These are phyloP conservation scores for Tubosaeta brunneosetosa DNA, from an alignment of 768 basidiomycete species.

Conservation along the genomic window DNA sequence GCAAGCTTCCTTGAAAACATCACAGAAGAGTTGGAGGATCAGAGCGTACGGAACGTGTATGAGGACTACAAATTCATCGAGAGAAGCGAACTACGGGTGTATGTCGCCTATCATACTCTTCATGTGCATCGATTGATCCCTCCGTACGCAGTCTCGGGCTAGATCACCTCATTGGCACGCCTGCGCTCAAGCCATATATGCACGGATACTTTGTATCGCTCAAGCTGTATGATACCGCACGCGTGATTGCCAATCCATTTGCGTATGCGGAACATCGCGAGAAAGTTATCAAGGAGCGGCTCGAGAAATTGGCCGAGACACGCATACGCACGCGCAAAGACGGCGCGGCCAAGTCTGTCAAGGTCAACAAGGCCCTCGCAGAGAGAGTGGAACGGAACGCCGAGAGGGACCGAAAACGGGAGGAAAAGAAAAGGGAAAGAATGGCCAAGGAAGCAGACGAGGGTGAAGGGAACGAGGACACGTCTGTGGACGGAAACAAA, in stretches of 20 bases:
- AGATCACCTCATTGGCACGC: constrained; percentile 91
- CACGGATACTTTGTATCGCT: constrained; percentile 98
- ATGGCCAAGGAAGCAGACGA: constrained; percentile 37
- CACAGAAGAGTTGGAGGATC: constrained; percentile 97
- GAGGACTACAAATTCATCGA: constrained; percentile 98
- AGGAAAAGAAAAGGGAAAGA: constrained; percentile 49
- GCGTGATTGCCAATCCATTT: constrained; percentile 93
- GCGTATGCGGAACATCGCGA: constrained; percentile 94
- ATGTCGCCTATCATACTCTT: constrained; percentile 30
- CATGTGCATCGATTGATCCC: background rate
- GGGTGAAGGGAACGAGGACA: constrained; percentile 33
- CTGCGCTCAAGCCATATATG: constrained; percentile 98
- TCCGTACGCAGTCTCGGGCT: constrained; percentile 67
- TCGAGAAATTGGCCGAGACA: constrained; percentile 91
- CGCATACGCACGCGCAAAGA: constrained; percentile 83
- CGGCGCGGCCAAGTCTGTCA: constrained; percentile 22
- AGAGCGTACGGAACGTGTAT: constrained; percentile 72
- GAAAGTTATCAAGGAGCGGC: constrained; percentile 77
- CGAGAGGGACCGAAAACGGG: constrained; percentile 52
- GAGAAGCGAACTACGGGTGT: constrained; percentile 80
- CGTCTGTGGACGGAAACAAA: constrained; percentile 28
- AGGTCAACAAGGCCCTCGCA: constrained; percentile 75
- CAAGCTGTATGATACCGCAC: constrained; percentile 92
- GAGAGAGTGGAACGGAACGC: constrained; percentile 63
- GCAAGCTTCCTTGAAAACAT: constrained; percentile 97